Base-by-base conservation (phyloP, 2,329 filamentous ascomycete species). In the Monilinia vaccinii-corymbosi region DNA sequence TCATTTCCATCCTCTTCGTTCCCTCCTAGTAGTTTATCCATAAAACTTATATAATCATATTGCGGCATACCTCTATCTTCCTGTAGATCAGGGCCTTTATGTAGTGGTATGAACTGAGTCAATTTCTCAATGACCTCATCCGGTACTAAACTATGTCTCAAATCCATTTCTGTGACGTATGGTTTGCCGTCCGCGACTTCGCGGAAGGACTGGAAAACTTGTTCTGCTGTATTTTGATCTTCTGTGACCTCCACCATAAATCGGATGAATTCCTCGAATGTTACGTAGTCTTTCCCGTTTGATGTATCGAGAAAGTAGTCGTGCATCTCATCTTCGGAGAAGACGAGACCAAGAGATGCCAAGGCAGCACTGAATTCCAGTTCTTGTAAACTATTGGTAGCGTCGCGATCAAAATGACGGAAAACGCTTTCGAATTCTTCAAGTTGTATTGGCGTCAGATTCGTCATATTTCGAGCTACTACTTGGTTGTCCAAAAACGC, bases 201-300 rank as follows among this genome's bases (percentile, higher is more conserved):
- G 61, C 87, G 85, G 83, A 99, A 99, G 65, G 89, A 95, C 76
- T 99, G 93, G 78, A 94, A 97, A 6, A 99, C 94, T 74, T 99
- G 94, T 75, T 97, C 94, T 14, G 94, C 94, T 4, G 92, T 97
- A 73, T 99, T 97, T 76, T 99, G 94, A 72, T 99, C 94, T 75
- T 99, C 94, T 14, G 94, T 99, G 53, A 97, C 94, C 68, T 96
- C 91, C 51, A 99, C 94, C 94, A 99, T 99, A 80, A 99, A 99
- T 44, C 90, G 86, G 73, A 99, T 99, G 72, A 99, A 99, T 75
- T 97, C 93, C 77, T 99, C 94, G 71, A 99, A 99, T 5, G 89
- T 94, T 56, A 99, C 94, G 65, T 88, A 83, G 73, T 86, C 88
- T 65, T 79, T 82, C 40, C 85, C 91, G 42, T 83, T 84, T 64